These are phyloP conservation scores for Yamadazyma conglobata DNA, from an alignment of 1,139 yeast species.

Conservation along the genomic window DNA sequence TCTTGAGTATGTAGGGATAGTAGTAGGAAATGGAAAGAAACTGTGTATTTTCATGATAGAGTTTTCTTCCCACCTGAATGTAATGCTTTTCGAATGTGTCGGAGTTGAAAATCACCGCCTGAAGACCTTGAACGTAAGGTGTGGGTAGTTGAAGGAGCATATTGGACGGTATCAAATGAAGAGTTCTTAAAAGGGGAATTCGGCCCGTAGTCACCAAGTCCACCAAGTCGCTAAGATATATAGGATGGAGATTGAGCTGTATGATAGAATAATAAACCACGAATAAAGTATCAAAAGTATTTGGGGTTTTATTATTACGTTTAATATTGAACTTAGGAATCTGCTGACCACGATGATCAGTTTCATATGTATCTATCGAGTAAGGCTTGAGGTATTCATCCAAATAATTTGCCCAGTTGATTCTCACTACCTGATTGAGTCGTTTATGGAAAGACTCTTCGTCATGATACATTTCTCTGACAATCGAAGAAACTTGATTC, in stretches of 20 bases:
- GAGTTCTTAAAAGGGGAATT: conserved; percentile 36
- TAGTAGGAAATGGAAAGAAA: conserved; percentile 21
- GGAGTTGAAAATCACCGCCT: conserved; percentile 11
- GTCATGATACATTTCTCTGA: conserved; percentile 20
- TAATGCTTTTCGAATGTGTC: conserved; percentile 3
- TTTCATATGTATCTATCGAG: conserved; percentile 8
- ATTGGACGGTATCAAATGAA: conserved; percentile 7
- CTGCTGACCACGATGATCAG: conserved; percentile 2
- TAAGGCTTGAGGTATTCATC: conserved; percentile 11
- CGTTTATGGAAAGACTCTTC: conserved; percentile 14
- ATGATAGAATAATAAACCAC: conserved; percentile 38
- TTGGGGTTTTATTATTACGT: conserved; percentile 18
- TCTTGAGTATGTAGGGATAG: conserved; percentile 32
- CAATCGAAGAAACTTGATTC: conserved; percentile 35
- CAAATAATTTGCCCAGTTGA: conserved; percentile 48
- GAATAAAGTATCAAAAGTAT: conserved; percentile 28
- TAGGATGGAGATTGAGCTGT: conserved; percentile 31
- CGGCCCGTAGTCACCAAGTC: conserved; percentile 26
- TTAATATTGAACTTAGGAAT: conserved; percentile 11
- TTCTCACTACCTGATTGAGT: conserved; percentile 42
- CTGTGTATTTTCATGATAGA: neutral
- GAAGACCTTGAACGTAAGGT: conserved; percentile 3
- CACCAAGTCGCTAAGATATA: conserved; percentile 35
- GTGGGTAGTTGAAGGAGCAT: conserved; percentile 4
- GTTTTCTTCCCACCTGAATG: conserved; percentile 17